Evolutionary conservation across 495 filamentous ascomycete species (phyloP).

Genomic region (Penicillium antarcticum): DNA sequence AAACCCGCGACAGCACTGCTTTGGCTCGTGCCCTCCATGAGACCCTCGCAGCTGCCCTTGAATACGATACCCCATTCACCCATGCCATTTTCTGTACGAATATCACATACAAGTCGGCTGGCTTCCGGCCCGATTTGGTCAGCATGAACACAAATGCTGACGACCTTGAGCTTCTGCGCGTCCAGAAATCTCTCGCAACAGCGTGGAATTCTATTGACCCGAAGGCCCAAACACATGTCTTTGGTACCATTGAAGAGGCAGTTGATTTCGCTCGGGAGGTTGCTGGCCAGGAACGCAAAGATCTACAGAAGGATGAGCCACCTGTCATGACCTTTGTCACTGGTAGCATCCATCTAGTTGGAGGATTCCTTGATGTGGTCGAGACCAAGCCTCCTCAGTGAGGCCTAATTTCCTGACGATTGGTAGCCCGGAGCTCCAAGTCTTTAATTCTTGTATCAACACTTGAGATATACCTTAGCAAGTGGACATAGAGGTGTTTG

Average conservation of each 20-base stretch:
- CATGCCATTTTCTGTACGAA: constrained; percentile 90
- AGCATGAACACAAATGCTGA: constrained; percentile 66
- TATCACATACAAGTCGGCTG: constrained; percentile 66
- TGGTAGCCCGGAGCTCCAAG: constrained; percentile 15
- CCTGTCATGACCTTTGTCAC: constrained; percentile 61
- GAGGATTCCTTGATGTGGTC: constrained; percentile 73
- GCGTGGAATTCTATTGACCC: constrained; percentile 70
- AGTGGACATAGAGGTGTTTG: constrained; percentile 22
- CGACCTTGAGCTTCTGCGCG: constrained; percentile 64
- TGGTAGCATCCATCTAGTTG: constrained; percentile 87
- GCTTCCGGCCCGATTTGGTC: constrained; percentile 74
- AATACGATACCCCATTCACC: constrained; percentile 58
- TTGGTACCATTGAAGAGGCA: constrained; percentile 82
- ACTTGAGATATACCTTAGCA: constrained; percentile 19
- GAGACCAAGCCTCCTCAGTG: constrained; percentile 49
- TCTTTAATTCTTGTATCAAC: constrained; percentile 29
- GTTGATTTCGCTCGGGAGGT: constrained; percentile 63
- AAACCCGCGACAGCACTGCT: constrained; percentile 69
- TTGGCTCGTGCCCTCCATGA: constrained; percentile 66
- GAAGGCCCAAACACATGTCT: constrained; percentile 56
- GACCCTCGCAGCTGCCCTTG: constrained; percentile 57
- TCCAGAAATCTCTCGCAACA: constrained; percentile 71
- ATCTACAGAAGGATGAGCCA: constrained; percentile 29
- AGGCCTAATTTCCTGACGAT: constrained; percentile 13
- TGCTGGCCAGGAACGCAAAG: constrained; percentile 31